Percentiles rank a stretch among this genome's conserved stretches.
phyloP scores from a whole-genome alignment of 805 yeast genomes.

The Teunomyces barrocoloradensis region DNA sequence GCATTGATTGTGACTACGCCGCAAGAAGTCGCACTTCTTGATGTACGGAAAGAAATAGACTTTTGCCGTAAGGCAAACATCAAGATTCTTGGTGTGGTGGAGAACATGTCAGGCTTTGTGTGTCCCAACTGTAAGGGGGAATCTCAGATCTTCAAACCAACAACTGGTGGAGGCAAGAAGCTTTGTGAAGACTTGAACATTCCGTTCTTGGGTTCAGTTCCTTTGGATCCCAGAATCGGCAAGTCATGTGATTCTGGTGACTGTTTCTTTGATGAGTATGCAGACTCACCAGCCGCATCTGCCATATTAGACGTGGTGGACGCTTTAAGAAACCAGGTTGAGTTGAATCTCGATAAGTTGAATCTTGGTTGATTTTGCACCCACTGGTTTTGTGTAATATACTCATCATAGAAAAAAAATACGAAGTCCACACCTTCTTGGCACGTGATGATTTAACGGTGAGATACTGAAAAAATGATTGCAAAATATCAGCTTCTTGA shows the following conservation, averaged over 20 bases:
- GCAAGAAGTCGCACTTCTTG: constrained; percentile 93
- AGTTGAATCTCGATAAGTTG: constrained; percentile 7
- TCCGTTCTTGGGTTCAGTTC: constrained; percentile 87
- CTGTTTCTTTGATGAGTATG: constrained; percentile 75
- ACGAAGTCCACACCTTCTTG: neutral
- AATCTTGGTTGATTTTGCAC: constrained; percentile 1
- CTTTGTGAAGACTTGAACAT: constrained; percentile 77
- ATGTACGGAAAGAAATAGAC: constrained; percentile 93
- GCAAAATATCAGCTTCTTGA: too few species aligned
- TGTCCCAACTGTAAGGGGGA: constrained; percentile 93
- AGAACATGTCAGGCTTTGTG: constrained; percentile 97
- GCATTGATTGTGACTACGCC: constrained; percentile 96
- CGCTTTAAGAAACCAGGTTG: constrained; percentile 31
- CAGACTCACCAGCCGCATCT: constrained; percentile 89
- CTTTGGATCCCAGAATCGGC: constrained; percentile 94
- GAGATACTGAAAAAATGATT: too few species aligned
- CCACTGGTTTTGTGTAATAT: neutral
- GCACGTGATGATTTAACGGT: too few species aligned
- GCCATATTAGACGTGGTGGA: constrained; percentile 87
- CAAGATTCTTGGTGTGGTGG: constrained; percentile 84
- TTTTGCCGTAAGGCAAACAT: constrained; percentile 91
- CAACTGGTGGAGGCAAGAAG: constrained; percentile 94
- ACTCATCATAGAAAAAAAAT: neutral
- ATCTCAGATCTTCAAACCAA: constrained; percentile 85
- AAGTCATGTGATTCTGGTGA: constrained; percentile 83